Percentiles rank a stretch among this genome's conserved stretches.
These are phyloP conservation scores for Lactarius quietus DNA, from an alignment of 768 basidiomycete species.

Conservation along the genomic window DNA sequence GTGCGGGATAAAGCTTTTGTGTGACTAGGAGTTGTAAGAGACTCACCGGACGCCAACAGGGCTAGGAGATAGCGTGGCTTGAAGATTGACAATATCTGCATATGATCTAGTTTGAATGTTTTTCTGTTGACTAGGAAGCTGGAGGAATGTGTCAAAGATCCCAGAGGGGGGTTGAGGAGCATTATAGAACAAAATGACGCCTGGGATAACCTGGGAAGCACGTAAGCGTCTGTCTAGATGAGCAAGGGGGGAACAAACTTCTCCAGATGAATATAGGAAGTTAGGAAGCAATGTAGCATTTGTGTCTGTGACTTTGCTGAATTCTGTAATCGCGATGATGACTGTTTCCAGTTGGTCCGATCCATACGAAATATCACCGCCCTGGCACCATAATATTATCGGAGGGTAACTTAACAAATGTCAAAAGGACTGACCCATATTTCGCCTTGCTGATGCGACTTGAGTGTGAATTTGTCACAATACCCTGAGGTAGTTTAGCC, in stretches of 20 bases:
- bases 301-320: not conserved
- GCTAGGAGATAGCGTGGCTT: not conserved
- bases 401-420: no score
- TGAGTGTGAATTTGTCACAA: slow-evolving; percentile 1
- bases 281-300: not conserved
- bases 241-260: slow-evolving; percentile 31
- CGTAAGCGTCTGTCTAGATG: slow-evolving; percentile 29
- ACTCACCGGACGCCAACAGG: not conserved
- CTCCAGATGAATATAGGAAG: slow-evolving; percentile 29
- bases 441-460: not conserved
- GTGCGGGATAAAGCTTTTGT: not conserved
- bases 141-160: slow-evolving; percentile 47
- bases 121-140: slow-evolving; percentile 35
- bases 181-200: slow-evolving; percentile 48
- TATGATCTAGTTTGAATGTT: slow-evolving; percentile 40
- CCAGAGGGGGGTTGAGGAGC: slow-evolving; percentile 41
- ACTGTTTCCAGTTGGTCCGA: not conserved
- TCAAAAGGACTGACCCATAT: not conserved
- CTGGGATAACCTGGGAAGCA: not conserved
- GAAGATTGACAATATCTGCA: slow-evolving; percentile 12
- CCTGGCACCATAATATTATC: not conserved
- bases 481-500: not conserved
- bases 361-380: not conserved
- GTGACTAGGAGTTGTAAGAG: no score
- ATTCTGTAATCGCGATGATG: not conserved